Conservation (phyloP, 176 grass and related monocot genomes). For the Carex cristatella region DNA sequence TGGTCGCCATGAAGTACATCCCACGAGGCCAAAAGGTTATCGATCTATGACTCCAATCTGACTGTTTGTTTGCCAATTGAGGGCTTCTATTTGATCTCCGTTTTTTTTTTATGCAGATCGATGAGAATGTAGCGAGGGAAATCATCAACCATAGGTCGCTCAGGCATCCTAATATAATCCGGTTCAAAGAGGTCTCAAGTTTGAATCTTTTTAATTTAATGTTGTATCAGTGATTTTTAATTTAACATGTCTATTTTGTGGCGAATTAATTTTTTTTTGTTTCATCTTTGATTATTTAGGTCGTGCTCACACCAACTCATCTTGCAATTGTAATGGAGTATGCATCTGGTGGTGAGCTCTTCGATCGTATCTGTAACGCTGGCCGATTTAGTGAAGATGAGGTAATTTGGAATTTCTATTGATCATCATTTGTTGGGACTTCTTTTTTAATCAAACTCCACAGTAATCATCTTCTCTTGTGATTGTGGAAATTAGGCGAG, state of each 20-base stretch:
- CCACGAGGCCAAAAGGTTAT: conserved; percentile 67
- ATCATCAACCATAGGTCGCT: conserved; percentile 93
- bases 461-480: background rate
- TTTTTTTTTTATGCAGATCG: conserved; percentile 47
- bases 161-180: conserved; percentile 86
- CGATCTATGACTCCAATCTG: background rate
- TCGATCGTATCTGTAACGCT: conserved; percentile 50
- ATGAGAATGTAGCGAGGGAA: conserved; percentile 95
- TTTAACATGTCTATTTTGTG: background rate
- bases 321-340: conserved; percentile 87
- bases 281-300: conserved; percentile 32
- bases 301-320: conserved; percentile 53
- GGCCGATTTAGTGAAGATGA: conserved; percentile 66
- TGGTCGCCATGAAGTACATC: conserved; percentile 90
- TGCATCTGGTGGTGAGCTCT: conserved; percentile 60
- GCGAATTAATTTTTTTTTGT: background rate
- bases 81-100: background rate
- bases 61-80: background rate
- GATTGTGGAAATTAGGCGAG: conserved; percentile 41
- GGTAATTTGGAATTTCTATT: conserved; percentile 22
- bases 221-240: background rate
- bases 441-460: background rate
- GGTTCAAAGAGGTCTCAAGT: conserved; percentile 67
- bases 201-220: background rate
- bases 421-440: background rate